These are phyloP conservation scores for Sophora flavescens DNA, from an alignment of 306 rosid species.

Conservation along the genomic window DNA sequence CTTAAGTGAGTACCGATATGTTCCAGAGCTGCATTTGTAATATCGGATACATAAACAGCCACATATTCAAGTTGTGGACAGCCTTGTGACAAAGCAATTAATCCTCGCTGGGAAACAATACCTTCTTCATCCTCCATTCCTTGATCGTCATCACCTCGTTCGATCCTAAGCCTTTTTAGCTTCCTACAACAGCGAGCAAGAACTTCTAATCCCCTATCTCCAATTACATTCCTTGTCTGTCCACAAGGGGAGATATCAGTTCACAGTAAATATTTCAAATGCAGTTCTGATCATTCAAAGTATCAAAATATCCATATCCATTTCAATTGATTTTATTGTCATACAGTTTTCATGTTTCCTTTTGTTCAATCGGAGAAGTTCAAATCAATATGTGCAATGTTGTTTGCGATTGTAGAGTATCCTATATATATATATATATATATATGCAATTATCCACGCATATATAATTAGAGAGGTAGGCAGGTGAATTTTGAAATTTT, in stretches of 20 bases:
- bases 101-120: constrained; percentile 84
- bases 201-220: constrained; percentile 93
- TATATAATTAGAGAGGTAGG: constrained; percentile 5
- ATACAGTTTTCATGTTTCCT: constrained; percentile 4
- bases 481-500: constrained; percentile 4
- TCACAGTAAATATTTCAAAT: constrained; percentile 27
- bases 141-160: constrained; percentile 91
- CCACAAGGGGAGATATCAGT: constrained; percentile 41
- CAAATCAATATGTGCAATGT: not conserved
- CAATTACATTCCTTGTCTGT: constrained; percentile 94
- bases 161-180: constrained; percentile 89
- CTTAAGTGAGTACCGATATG: constrained; percentile 73
- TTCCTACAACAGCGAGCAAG: constrained; percentile 73
- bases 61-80: constrained; percentile 83
- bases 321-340: constrained; percentile 8
- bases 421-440: not conserved
- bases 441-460: constrained; percentile 8
- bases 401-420: not conserved
- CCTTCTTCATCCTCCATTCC: constrained; percentile 94
- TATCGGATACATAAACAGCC: constrained; percentile 91
- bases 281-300: constrained; percentile 18
- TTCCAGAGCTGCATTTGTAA: constrained; percentile 81
- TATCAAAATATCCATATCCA: constrained; percentile 7
- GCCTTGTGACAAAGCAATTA: constrained; percentile 85
- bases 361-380: not conserved